Percentiles rank a stretch among this genome's conserved stretches.
These are phyloP conservation scores for Colletotrichum sp. DNA, from an alignment of 2,329 filamentous ascomycete genomes.

Conservation along the genomic window DNA sequence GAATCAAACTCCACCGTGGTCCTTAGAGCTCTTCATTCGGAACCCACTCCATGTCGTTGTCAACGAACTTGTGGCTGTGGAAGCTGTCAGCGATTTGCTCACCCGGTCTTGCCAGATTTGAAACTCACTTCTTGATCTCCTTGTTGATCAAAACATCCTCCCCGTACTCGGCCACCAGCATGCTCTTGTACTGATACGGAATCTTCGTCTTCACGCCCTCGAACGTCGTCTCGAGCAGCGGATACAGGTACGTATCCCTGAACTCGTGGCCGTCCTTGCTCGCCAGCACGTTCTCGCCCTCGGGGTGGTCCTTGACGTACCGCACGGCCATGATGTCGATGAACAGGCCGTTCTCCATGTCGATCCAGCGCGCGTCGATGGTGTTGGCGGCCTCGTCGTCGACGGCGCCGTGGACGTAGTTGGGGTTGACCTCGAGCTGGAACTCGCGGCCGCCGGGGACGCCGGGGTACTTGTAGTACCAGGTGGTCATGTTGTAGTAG, in stretches of 20 bases:
- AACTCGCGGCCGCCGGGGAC: conserved; percentile 46
- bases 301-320: conserved; percentile 49
- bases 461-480: conserved; percentile 45
- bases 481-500: conserved; percentile 66
- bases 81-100: conserved; percentile 11
- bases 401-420: conserved; percentile 36
- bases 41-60: conserved; percentile 38
- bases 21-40: conserved; percentile 6
- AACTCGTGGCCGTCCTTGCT: conserved; percentile 59
- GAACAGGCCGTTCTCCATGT: conserved; percentile 49
- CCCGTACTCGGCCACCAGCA: conserved; percentile 64
- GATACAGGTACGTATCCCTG: conserved; percentile 66
- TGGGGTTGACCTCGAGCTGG: conserved; percentile 54
- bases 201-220: conserved; percentile 71
- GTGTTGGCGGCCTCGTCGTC: conserved; percentile 40
- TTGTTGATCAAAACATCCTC: conserved; percentile 54
- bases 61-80: conserved; percentile 45
- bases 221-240: conserved; percentile 70
- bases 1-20: background rate
- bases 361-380: conserved; percentile 55
- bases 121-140: conserved; percentile 56
- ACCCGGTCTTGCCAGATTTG: background rate
- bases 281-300: conserved; percentile 49
- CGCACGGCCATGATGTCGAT: conserved; percentile 58
- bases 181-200: conserved; percentile 64